A percentile compares a stretch with the other conserved stretches of the same genome.
Evolutionary conservation across 2,329 filamentous ascomycete genomes (phyloP).

Genomic region (Sclerotinia spermophila): DNA sequence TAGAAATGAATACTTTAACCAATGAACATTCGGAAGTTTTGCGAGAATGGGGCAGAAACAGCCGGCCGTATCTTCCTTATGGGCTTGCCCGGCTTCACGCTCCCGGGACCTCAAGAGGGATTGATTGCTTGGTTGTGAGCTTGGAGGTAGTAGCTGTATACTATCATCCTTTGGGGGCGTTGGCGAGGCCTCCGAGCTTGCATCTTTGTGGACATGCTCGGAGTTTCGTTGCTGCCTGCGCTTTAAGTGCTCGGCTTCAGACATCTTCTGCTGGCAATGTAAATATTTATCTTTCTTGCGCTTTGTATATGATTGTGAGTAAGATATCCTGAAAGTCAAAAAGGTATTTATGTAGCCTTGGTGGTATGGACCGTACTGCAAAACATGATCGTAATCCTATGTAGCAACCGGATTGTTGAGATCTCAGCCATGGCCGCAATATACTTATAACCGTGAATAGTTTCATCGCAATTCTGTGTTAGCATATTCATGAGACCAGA

Average conservation of each 20-base stretch:
- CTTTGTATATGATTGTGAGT: neutral
- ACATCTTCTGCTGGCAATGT: neutral
- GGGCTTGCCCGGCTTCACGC: neutral
- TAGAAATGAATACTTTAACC: slow-evolving; percentile 6
- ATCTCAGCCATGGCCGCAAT: neutral
- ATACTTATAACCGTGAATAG: neutral
- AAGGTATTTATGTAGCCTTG: neutral
- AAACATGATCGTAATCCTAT: neutral
- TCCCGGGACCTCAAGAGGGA: neutral
- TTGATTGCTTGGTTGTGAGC: neutral
- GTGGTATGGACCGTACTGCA: neutral
- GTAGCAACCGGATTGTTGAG: neutral
- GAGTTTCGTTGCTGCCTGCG: neutral
- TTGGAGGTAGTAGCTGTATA: neutral
- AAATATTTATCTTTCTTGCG: no score
- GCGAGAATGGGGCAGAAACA: neutral
- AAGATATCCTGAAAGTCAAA: neutral
- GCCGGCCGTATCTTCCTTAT: neutral
- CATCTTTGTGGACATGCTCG: neutral
- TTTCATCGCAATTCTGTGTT: neutral
- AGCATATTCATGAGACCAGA: neutral
- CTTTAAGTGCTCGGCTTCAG: neutral
- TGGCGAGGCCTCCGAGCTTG: neutral
- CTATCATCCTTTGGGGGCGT: neutral
- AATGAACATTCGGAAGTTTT: neutral